A percentile compares a stretch with the other conserved stretches of the same genome.
Evolutionary conservation across 208 protist species (phyloP).

Genomic region (Porcisia deanei): DNA sequence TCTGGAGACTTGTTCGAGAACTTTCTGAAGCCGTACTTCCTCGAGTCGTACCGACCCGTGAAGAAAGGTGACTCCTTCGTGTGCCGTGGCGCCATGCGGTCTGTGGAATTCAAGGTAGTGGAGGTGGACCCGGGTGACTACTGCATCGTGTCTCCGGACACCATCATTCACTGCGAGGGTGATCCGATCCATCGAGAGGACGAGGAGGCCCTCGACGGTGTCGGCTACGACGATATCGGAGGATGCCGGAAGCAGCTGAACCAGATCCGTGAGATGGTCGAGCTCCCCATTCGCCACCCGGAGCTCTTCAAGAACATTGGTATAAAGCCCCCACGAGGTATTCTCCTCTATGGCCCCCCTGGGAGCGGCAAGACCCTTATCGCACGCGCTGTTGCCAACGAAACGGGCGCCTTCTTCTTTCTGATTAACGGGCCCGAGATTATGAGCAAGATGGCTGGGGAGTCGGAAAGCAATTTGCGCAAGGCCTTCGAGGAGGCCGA

Average conservation of each 20-base stretch:
- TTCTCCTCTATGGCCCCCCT: conserved; percentile 99
- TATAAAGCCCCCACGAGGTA: conserved; percentile 96
- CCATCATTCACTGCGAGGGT: conserved; percentile 99
- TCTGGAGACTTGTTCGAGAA: conserved; percentile 99
- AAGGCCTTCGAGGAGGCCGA: conserved; percentile 99
- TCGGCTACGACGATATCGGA: conserved; percentile 99
- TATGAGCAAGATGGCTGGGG: conserved; percentile 99
- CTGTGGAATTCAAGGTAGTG: conserved; percentile 99
- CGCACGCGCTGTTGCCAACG: conserved; percentile 99
- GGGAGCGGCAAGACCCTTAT: conserved; percentile 99
- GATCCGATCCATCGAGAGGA: conserved; percentile 99
- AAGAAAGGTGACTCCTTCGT: conserved; percentile 99
- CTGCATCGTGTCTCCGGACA: conserved; percentile 99
- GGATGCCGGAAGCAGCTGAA: conserved; percentile 98
- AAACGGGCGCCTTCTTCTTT: conserved; percentile 99
- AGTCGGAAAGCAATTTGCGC: conserved; percentile 99
- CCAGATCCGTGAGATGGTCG: conserved; percentile 99
- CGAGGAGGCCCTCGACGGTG: conserved; percentile 96
- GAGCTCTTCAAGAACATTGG: conserved; percentile 99
- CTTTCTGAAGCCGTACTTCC: conserved; percentile 99
- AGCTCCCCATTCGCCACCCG: conserved; percentile 99
- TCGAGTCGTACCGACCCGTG: conserved; percentile 99
- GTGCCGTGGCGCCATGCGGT: conserved; percentile 96
- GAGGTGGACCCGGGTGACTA: conserved; percentile 98
- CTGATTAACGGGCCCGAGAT: conserved; percentile 99